Evolutionary conservation across 495 filamentous ascomycete species (phyloP).

Genomic region (Xylaria curta): DNA sequence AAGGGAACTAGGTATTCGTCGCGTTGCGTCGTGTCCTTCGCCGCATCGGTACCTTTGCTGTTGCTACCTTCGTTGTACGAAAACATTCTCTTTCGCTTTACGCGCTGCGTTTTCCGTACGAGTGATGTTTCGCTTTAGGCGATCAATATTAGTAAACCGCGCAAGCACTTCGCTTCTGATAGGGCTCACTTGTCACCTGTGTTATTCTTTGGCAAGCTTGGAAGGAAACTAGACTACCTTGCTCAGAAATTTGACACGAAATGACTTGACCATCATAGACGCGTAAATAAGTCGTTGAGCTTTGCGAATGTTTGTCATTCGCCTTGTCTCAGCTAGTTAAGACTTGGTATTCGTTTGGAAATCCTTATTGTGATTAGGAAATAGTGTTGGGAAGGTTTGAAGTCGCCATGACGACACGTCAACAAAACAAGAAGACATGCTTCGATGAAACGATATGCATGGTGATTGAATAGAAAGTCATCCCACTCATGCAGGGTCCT

Average conservation of each 20-base stretch:
- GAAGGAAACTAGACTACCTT: not conserved
- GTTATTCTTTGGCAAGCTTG: not conserved
- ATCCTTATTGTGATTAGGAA: not conserved
- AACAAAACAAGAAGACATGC: not conserved
- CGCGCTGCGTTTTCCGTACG: not conserved
- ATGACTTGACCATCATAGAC: not conserved
- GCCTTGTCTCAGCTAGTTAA: not conserved
- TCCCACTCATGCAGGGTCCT: not conserved
- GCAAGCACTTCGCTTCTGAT: not conserved
- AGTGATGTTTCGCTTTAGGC: not conserved
- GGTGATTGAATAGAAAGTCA: not conserved
- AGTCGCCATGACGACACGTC: not conserved
- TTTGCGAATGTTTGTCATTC: not conserved
- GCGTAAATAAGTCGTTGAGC: not conserved
- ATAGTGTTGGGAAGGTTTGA: too few relatives aligned
- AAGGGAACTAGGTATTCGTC: not conserved
- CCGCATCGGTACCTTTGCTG: not conserved
- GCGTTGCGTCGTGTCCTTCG: not conserved
- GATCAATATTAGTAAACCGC: not conserved
- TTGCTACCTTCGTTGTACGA: not conserved
- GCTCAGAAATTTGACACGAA: not conserved
- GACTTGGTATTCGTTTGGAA: not conserved
- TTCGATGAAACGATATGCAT: conserved; percentile 2
- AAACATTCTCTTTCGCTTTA: not conserved
- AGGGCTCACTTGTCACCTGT: not conserved